A percentile compares a stretch with the other conserved stretches of the same genome.
These are phyloP conservation scores for Poa annua DNA, from an alignment of 176 grass and related monocot genomes.

Conservation along the genomic window DNA sequence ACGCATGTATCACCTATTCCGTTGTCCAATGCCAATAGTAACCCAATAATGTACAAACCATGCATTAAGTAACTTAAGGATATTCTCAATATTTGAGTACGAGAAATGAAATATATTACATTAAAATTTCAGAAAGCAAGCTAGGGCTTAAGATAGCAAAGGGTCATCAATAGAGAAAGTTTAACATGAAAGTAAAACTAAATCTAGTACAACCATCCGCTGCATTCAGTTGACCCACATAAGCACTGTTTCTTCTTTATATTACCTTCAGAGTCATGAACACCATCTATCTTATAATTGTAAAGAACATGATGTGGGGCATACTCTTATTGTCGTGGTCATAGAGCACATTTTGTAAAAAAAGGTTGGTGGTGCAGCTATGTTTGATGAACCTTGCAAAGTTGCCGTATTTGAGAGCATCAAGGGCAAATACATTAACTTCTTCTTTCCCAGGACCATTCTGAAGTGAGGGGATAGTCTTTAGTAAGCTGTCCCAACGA, in stretches of 20 bases:
- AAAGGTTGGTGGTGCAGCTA: conserved; percentile 62
- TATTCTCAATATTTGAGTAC: not conserved
- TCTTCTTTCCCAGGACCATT: conserved; percentile 28
- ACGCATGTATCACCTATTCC: too few species aligned
- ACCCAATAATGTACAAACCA: not conserved
- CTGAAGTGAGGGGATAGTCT: conserved; percentile 46
- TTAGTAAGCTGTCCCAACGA: conserved; percentile 42
- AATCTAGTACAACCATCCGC: conserved; percentile 49
- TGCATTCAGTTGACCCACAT: conserved; percentile 56
- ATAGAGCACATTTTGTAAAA: conserved; percentile 57
- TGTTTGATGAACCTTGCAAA: conserved; percentile 67
- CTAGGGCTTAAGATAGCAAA: not conserved
- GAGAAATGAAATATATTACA: not conserved
- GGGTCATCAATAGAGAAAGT: not conserved
- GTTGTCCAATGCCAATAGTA: too few species aligned
- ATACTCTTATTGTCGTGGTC: conserved; percentile 64
- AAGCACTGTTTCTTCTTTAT: conserved; percentile 61
- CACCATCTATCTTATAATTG: conserved; percentile 52
- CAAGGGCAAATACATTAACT: conserved; percentile 36
- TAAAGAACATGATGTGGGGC: conserved; percentile 67
- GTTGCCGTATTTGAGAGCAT: conserved; percentile 52
- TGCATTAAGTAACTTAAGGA: not conserved
- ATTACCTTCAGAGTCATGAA: conserved; percentile 56
- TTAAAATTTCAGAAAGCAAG: conserved; percentile 1
- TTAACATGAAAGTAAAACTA: not conserved